Base-by-base conservation (phyloP, 78 protist genomes). In the Dictyostelium discoideum region DNA sequence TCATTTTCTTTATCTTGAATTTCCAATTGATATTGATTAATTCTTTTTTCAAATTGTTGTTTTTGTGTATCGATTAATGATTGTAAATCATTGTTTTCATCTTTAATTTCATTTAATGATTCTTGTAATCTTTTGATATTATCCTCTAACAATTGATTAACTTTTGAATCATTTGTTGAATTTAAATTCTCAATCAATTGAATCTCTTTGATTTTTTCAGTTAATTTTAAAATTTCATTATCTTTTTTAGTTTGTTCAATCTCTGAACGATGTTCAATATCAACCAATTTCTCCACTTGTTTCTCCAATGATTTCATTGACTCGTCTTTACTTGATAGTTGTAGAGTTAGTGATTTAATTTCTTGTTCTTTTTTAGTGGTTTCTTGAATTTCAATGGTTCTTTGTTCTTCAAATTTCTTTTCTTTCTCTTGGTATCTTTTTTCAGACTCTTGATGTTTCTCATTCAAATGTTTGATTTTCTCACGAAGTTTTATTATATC, bases 401-500 rank as follows among this genome's bases (percentile, higher is more conserved):
- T 29, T 32, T 20, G 26, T 39, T 29, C 50, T 37, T 26, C 11
- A 3, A 20, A 29, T 77, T 39, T 29, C 5, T 32, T 29, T 77
- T 77, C 44, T 29, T 40, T 77, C 40, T 40, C 83, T 11, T 40
- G 44, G 14, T 7, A 22, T 60, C 69, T 60, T 20, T 20, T 60
- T 60, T 60, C 69, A 0, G 69, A 4, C 9, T 60, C 69, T 60
- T 60, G 69, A 5, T 60, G 26, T 60, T 20, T 60, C 9, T n/a
- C 16, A 3, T 82, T 67, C 14, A 67, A 65, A 48, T n/a, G 48
- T 22, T 90, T 86, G 9, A 90, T 3, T 42, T 69, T 90, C 22
- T 90, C 82, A 39, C 73, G 67, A 7, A 90, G 60, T 22, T 72
- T 90, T 18, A 65, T 8, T 3, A 90, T 42, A 13, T 90, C 95